These are phyloP conservation scores for Lodderomyces jiufengensis DNA, from an alignment of 1,139 yeast genomes.

Conservation along the genomic window DNA sequence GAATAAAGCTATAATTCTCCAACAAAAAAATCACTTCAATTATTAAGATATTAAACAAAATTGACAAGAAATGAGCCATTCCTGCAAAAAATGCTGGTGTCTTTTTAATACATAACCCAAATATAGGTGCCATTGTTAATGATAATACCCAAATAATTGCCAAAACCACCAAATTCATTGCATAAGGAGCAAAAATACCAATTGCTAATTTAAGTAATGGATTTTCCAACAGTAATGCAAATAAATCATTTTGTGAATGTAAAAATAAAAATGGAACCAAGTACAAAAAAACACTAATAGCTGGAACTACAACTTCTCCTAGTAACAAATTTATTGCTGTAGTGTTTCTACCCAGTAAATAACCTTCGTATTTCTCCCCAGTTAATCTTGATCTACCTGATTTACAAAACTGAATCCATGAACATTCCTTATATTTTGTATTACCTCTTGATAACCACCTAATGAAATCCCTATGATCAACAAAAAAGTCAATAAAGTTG, in stretches of 20 bases:
- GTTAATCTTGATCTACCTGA: slow-evolving; percentile 56
- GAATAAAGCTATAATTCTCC: slow-evolving; percentile 60
- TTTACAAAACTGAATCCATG: slow-evolving; percentile 63
- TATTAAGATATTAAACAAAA: slow-evolving; percentile 48
- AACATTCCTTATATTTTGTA: slow-evolving; percentile 39
- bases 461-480: slow-evolving; percentile 65
- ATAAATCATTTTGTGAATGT: slow-evolving; percentile 59
- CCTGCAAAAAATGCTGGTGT: slow-evolving; percentile 44
- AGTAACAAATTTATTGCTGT: slow-evolving; percentile 42
- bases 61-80: slow-evolving; percentile 48
- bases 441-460: slow-evolving; percentile 73
- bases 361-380: slow-evolving; percentile 50
- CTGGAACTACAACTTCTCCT: slow-evolving; percentile 52
- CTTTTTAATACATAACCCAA: slow-evolving; percentile 33
- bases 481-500: slow-evolving; percentile 60
- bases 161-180: slow-evolving; percentile 43
- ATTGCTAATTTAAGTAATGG: slow-evolving; percentile 51
- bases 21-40: slow-evolving; percentile 62
- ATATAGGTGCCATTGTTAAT: slow-evolving; percentile 42
- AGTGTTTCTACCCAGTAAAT: slow-evolving; percentile 21
- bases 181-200: slow-evolving; percentile 51
- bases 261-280: slow-evolving; percentile 64
- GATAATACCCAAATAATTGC: slow-evolving; percentile 46
- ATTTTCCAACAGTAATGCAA: slow-evolving; percentile 42
- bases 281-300: slow-evolving; percentile 37